Base-by-base conservation (phyloP, 495 filamentous ascomycete genomes). In the Terfezia claveryi region DNA sequence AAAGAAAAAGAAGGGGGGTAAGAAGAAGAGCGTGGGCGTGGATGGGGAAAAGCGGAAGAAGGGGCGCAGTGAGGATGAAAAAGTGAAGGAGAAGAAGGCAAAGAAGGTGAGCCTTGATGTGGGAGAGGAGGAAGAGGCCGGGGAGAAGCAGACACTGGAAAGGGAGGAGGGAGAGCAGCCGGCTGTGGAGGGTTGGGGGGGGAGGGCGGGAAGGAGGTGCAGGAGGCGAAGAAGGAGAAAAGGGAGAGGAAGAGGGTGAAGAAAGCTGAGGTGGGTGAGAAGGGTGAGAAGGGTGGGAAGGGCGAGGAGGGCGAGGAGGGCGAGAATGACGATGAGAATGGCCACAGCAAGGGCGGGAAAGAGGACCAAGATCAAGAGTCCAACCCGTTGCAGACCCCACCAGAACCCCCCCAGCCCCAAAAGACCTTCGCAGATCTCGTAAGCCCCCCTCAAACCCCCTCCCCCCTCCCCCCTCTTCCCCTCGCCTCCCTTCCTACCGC, bases 341-440 rank as follows among this genome's bases (percentile, higher is more conserved):
- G 7, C 4, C 4, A 32, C 2, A 32, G 7, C 27, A 32, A 32
- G 27, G 27, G 7, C 4, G 41, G 4, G 17, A 8, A 46, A 9
- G 41, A 46, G 17, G 41, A 20, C 41, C 14, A 46, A 46, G 12
- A 14, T 8, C 70, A 10, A 82, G 85, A 67, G 76, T 53, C 64
- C 3, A 64, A 32, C 27, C 79, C 0, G 95, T 96, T 67, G 76
- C 78, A 59, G 87, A 94, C 38, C 67, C 95, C 38, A 72, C 75
- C 60, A 20, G 68, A 32, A 32, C 2, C 2, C 27, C 27, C 27
- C 27, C 27, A 4, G 7, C 27, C 8, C 17, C 41, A 69, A 9
- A 82, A 85, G 67, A 77, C 80, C 0, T 96, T 96, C 67, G 76
- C 78, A 59, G 87, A 94, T 38, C 67, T 96, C 38, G 73, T 76